phyloP scores from a whole-genome alignment of 352 stramenopile genomes.

The Globisporangium viniferum region DNA sequence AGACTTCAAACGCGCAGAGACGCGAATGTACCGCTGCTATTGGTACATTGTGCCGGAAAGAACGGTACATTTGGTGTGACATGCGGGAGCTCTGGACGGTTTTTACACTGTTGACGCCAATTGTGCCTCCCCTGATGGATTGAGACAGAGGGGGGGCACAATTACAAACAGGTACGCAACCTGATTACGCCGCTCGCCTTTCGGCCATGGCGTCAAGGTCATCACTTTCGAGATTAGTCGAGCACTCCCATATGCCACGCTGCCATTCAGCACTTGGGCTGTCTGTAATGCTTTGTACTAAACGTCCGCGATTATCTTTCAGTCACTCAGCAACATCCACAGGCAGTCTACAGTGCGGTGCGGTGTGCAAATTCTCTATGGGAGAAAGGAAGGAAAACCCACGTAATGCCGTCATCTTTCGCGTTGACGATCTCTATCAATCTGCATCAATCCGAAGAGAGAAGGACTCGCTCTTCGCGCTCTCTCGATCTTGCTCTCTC shows the following conservation, averaged over 20 bases:
- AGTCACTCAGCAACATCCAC: neutral
- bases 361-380: neutral
- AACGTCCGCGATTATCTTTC: neutral
- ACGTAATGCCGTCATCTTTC: neutral
- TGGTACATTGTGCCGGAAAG: neutral
- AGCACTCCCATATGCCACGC: neutral
- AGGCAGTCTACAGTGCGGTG: neutral
- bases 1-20: neutral
- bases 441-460: neutral
- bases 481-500: neutral
- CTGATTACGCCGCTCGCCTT: neutral
- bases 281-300: neutral
- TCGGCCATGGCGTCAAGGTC: neutral
- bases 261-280: neutral
- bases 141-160: neutral
- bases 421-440: neutral
- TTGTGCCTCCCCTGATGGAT: neutral
- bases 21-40: neutral
- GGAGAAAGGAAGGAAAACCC: neutral
- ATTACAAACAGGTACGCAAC: neutral
- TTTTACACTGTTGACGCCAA: conserved; percentile 5
- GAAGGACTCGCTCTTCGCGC: neutral
- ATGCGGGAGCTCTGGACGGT: neutral
- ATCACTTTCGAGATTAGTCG: neutral
- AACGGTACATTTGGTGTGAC: conserved; percentile 4